Evolutionary conservation across 2,329 filamentous ascomycete species (phyloP).

Genomic region (Mycosphaerella arachidis): DNA sequence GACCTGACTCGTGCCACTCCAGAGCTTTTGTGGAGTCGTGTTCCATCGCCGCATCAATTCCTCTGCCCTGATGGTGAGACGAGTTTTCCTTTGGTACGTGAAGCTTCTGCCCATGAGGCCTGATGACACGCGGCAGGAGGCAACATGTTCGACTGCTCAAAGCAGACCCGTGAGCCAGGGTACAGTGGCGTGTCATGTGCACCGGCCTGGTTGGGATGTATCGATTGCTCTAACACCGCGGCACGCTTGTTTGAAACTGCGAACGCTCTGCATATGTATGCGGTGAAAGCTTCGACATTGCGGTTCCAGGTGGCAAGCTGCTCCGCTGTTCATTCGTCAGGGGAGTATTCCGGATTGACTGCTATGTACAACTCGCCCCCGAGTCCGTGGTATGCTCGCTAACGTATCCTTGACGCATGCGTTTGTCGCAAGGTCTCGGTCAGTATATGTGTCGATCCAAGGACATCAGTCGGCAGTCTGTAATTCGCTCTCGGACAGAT

Average conservation of each 20-base stretch:
- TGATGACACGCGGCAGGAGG: too few relatives aligned
- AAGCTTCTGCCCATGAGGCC: too few relatives aligned
- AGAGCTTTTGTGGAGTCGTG: background rate
- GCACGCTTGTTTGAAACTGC: background rate
- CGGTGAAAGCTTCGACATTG: background rate
- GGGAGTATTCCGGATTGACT: too few relatives aligned
- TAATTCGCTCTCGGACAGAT: too few relatives aligned
- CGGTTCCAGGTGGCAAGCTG: background rate
- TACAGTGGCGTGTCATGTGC: background rate
- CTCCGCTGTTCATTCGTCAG: background rate
- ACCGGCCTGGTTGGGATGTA: background rate
- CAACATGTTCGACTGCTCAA: background rate
- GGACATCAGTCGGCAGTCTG: background rate
- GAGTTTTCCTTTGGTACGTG: too few relatives aligned
- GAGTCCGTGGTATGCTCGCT: background rate
- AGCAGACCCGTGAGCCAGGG: background rate
- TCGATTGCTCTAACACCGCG: too few relatives aligned
- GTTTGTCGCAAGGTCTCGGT: background rate
- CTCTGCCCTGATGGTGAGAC: background rate
- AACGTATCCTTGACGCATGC: background rate
- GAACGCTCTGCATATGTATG: background rate
- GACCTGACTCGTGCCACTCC: background rate
- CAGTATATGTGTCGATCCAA: background rate
- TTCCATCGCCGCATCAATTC: background rate
- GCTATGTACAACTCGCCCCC: background rate